These are phyloP conservation scores for Calonectria leucothoes DNA, from an alignment of 2,329 filamentous ascomycete species.

Conservation along the genomic window DNA sequence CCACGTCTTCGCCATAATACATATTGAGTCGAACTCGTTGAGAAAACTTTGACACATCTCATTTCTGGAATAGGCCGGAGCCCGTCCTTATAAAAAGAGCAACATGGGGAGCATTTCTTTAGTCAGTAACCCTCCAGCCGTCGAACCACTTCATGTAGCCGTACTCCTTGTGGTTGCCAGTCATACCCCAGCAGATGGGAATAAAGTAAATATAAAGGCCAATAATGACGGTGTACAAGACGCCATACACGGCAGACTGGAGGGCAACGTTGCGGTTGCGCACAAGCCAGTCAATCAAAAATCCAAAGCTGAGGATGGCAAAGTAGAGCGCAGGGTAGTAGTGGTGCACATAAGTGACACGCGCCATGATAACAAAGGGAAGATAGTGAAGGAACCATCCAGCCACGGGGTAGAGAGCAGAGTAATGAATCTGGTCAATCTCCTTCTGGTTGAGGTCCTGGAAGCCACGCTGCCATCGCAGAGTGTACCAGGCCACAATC, in stretches of 20 bases:
- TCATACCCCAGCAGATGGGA: conserved; percentile 97
- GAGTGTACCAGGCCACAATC: conserved; percentile 83
- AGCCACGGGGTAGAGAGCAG: conserved; percentile 88
- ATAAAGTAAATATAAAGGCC: conserved; percentile 91
- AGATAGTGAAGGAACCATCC: conserved; percentile 98
- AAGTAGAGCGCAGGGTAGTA: conserved; percentile 99
- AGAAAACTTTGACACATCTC: conserved; percentile 27
- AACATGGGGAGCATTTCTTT: conserved; percentile 26
- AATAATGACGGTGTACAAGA: conserved; percentile 80
- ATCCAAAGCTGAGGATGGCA: conserved; percentile 89
- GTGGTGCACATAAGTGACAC: conserved; percentile 99
- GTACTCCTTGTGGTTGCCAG: conserved; percentile 85
- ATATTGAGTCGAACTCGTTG: conserved; percentile 20
- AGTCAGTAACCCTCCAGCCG: conserved; percentile 84
- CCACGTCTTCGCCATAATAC: conserved; percentile 22
- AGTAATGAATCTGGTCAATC: conserved; percentile 94
- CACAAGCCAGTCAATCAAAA: conserved; percentile 87
- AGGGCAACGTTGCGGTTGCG: conserved; percentile 72
- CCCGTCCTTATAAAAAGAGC: conserved; percentile 18
- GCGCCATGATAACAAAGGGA: conserved; percentile 96
- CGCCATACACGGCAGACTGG: conserved; percentile 76
- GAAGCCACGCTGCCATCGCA: conserved; percentile 97
- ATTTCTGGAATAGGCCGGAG: conserved; percentile 11
- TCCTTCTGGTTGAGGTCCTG: conserved; percentile 82
- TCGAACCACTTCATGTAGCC: conserved; percentile 94